These are phyloP conservation scores for Alternaria tenuissima DNA, from an alignment of 2,329 filamentous ascomycete genomes.

Conservation along the genomic window DNA sequence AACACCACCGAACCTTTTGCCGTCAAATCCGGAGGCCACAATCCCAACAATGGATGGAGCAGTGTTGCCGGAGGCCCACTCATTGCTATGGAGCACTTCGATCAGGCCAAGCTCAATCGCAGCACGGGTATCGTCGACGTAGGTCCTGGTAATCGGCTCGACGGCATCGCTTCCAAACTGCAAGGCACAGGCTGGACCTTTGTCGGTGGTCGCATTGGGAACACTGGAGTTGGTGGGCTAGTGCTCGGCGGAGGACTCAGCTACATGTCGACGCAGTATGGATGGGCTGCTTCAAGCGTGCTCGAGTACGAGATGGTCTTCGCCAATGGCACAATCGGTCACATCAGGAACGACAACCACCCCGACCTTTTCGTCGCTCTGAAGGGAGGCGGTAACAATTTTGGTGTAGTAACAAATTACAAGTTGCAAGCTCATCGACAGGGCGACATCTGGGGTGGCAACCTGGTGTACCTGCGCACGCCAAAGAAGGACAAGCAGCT, in stretches of 20 bases:
- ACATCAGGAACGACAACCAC: constrained; percentile 33
- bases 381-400: constrained; percentile 52
- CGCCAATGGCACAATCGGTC: constrained; percentile 54
- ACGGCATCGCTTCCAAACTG: constrained; percentile 50
- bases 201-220: constrained; percentile 57
- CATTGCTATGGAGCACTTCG: constrained; percentile 50
- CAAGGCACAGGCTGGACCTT: constrained; percentile 51
- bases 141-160: constrained; percentile 45
- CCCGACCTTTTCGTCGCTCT: constrained; percentile 50
- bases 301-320: constrained; percentile 58
- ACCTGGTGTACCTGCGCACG: constrained; percentile 53
- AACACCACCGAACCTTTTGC: constrained; percentile 46
- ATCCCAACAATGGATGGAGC: constrained; percentile 57
- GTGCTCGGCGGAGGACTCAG: constrained; percentile 55
- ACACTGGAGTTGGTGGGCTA: constrained; percentile 58
- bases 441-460: constrained; percentile 57
- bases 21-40: constrained; percentile 57
- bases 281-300: constrained; percentile 56
- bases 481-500: constrained; percentile 52
- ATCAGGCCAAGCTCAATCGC: constrained; percentile 37
- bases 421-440: constrained; percentile 32
- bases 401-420: constrained; percentile 50
- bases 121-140: constrained; percentile 39
- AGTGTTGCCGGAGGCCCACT: constrained; percentile 56
- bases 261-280: constrained; percentile 52